Percentiles rank a stretch among this genome's conserved stretches.
Evolutionary conservation across 441 rosid genomes (phyloP).

Genomic region (Raphanus hybrid): DNA sequence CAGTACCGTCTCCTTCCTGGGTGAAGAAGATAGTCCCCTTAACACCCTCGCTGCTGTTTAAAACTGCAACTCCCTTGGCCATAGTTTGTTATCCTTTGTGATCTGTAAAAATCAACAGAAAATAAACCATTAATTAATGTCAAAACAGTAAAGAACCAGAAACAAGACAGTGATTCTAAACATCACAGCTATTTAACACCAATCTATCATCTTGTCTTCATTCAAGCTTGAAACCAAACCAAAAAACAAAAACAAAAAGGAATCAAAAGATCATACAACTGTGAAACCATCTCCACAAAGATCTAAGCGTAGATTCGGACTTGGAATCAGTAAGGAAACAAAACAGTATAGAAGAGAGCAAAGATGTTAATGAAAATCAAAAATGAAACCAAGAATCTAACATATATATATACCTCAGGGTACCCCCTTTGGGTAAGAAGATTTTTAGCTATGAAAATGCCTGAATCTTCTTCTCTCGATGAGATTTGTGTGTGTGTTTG

Average conservation of each 20-base stretch:
- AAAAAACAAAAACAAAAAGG: too few relatives aligned
- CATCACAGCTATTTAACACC: background rate
- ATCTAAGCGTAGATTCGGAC: conserved; percentile 22
- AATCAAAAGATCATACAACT: too few relatives aligned
- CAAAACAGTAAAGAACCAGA: conserved; percentile 7
- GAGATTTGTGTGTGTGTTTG: background rate
- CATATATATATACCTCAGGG: conserved; percentile 23
- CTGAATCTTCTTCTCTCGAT: background rate
- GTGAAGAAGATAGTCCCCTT: conserved; percentile 70
- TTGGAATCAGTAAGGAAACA: background rate
- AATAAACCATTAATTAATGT: background rate
- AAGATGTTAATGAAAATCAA: background rate
- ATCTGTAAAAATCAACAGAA: conserved; percentile 49
- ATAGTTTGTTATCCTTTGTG: conserved; percentile 60
- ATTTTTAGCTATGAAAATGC: background rate
- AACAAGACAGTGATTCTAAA: background rate
- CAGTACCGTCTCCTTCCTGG: conserved; percentile 79
- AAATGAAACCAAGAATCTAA: background rate
- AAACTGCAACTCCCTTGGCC: conserved; percentile 89
- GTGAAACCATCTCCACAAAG: background rate
- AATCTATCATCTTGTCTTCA: background rate
- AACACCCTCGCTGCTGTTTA: conserved; percentile 74
- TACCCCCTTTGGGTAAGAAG: conserved; percentile 21
- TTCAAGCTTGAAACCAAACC: background rate
- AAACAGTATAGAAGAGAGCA: too few relatives aligned